Evolutionary conservation across 2,329 filamentous ascomycete genomes (phyloP).

Genomic region (Xylariaceae sp.): DNA sequence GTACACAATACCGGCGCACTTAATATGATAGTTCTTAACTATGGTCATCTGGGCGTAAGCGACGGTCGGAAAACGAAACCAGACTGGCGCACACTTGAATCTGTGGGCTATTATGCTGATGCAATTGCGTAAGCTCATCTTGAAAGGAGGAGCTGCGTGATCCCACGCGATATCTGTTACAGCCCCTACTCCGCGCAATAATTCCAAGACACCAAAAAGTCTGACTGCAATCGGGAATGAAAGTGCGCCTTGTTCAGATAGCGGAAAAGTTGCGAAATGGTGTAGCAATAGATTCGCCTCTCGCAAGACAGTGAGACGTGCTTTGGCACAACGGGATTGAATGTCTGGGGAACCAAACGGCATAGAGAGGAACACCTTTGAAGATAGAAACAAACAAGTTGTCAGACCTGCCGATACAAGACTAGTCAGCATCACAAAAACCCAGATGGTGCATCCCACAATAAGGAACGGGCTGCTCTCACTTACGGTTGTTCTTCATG

Average conservation of each 20-base stretch:
- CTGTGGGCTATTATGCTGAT: too few relatives aligned
- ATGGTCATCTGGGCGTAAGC: too few relatives aligned
- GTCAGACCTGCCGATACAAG: slow-evolving; percentile 30
- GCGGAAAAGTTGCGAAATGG: slow-evolving; percentile 24
- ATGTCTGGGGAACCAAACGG: slow-evolving; percentile 7
- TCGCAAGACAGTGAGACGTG: slow-evolving; percentile 24
- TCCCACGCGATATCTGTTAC: too few relatives aligned
- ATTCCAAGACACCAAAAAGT: slow-evolving; percentile 27
- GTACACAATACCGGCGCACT: too few relatives aligned
- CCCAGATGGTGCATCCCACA: not conserved
- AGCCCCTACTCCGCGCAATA: slow-evolving; percentile 25
- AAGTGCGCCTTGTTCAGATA: slow-evolving; percentile 20
- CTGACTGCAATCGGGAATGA: slow-evolving; percentile 25
- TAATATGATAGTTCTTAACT: too few relatives aligned
- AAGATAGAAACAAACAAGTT: slow-evolving; percentile 32
- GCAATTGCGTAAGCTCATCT: too few relatives aligned
- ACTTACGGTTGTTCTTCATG: slow-evolving; percentile 32
- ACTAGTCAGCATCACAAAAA: not conserved
- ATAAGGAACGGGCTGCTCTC: slow-evolving; percentile 8
- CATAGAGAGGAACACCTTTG: slow-evolving; percentile 38
- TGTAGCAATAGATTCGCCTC: slow-evolving; percentile 24
- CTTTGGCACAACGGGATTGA: slow-evolving; percentile 21
- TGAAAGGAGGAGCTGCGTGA: too few relatives aligned
- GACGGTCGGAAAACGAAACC: too few relatives aligned
- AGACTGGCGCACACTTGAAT: too few relatives aligned